Evolutionary conservation across 2,329 filamentous ascomycete genomes (phyloP).

Genomic region (Lachnellula arida): DNA sequence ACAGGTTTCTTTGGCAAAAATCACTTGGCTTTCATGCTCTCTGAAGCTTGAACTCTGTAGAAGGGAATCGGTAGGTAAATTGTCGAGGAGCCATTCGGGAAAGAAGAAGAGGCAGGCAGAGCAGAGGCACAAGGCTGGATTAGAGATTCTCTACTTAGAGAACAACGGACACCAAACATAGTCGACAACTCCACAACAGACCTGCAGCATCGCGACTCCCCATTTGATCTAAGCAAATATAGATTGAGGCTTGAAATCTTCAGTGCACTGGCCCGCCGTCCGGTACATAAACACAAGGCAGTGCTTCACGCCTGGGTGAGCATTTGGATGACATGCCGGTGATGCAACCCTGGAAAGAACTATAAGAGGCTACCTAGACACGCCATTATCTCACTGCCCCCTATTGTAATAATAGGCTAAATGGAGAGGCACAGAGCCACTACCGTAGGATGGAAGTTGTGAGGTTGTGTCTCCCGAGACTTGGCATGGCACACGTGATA

Average conservation of each 20-base stretch:
- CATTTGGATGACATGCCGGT: too few species aligned
- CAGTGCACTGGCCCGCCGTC: neutral
- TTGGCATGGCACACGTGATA: neutral
- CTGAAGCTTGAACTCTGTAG: too few species aligned
- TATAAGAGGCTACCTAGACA: neutral
- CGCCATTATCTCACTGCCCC: conserved; percentile 2
- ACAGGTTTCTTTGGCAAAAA: too few species aligned
- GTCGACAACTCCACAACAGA: neutral
- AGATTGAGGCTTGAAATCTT: neutral
- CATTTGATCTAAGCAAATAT: neutral
- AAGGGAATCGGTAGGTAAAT: too few species aligned
- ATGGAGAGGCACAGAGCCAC: neutral
- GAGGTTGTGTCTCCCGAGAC: neutral
- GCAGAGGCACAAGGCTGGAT: too few species aligned
- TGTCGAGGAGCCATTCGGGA: too few species aligned
- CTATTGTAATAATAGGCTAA: neutral
- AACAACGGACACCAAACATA: too few species aligned
- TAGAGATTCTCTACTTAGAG: too few species aligned
- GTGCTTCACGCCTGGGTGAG: neutral
- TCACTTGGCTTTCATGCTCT: too few species aligned
- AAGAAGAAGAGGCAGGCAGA: too few species aligned
- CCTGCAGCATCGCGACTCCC: neutral
- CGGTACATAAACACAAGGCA: neutral
- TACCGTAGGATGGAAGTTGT: neutral
- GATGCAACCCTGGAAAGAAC: neutral